Evolutionary conservation across 2,329 filamentous ascomycete species (phyloP), one percentile per base, ranked within the genome.

Genomic region (Pseudomassariella vexata): DNA sequence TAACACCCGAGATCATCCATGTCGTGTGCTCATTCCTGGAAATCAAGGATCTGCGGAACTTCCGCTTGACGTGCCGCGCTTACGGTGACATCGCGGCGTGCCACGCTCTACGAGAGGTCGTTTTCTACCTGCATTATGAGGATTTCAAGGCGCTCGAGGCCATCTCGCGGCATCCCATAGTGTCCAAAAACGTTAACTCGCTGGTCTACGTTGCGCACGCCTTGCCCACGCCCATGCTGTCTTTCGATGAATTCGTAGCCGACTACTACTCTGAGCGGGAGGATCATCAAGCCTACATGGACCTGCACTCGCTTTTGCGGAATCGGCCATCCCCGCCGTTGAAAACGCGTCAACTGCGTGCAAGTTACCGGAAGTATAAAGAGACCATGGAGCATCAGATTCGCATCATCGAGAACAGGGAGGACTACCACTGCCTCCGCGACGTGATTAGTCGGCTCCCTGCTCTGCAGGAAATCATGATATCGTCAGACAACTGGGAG

Each of bases 51-150:
- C 20, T 52, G 6, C 35, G 40, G 21, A 41, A 36, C 15, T 50
- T 53, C 21, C 50, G 51, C 5, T 44, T 51, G 7, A 46, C 45
- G 23, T 40, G 39, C 27, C 46, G 32, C 24, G 19, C 35, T 3
- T 50, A 48, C 22, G 47, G 47, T 8, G 41, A 47, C 22, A 36
- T 46, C 18, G 49, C 42, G 11, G 49, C 47, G 6, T 35, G 40
- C 22, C 46, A 46, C 67, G 36, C 77, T 67, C 32, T 73, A 45
- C 24, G 59, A 44, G 22, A 60, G 26, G 28, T 57, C 40, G 39
- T 40, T 10, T 34, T 55, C 42, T 38, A 44, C 28, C 21, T 55
- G 32, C 29, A 56, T 37, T 14, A 45, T 14, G 29, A 35, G 10
- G 49, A 52, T 21, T 32, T 54, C 9, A 37, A 45, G 5, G 42